These are phyloP conservation scores for Arachis stenosperma DNA, from an alignment of 306 rosid species.

Conservation along the genomic window DNA sequence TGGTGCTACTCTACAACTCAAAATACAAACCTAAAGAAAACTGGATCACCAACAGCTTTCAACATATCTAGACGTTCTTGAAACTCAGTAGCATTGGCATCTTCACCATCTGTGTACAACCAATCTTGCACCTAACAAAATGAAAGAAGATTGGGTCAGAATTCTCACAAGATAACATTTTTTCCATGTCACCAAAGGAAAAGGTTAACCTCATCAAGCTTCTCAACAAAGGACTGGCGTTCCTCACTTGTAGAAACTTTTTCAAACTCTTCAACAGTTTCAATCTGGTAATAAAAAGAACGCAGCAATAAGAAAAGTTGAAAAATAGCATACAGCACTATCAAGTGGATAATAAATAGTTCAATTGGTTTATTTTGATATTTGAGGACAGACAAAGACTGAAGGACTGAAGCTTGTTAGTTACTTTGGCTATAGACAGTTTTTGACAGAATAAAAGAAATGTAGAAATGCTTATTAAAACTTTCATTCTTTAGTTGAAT, in stretches of 20 bases:
- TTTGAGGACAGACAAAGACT: slow-evolving; percentile 1
- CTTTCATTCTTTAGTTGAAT: slow-evolving; percentile 20
- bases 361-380: slow-evolving; percentile 12
- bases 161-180: neutral
- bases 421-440: slow-evolving; percentile 2
- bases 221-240: slow-evolving; percentile 72
- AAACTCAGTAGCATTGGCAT: slow-evolving; percentile 90
- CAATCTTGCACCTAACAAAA: slow-evolving; percentile 88
- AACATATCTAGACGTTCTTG: slow-evolving; percentile 71
- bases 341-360: slow-evolving; percentile 15
- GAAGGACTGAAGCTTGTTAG: neutral
- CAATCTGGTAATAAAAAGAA: slow-evolving; percentile 61
- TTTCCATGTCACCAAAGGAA: slow-evolving; percentile 30
- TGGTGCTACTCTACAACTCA: slow-evolving; percentile 12
- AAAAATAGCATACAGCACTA: neutral
- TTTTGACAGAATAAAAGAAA: neutral
- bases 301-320: slow-evolving; percentile 24
- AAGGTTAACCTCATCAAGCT: slow-evolving; percentile 84
- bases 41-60: slow-evolving; percentile 80
- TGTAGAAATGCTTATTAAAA: neutral
- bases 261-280: slow-evolving; percentile 69
- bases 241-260: slow-evolving; percentile 76
- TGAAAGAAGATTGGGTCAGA: slow-evolving; percentile 34
- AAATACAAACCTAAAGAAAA: slow-evolving; percentile 76
- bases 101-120: slow-evolving; percentile 97